Evolutionary conservation across 768 basidiomycete species (phyloP), one percentile per base, ranked within the genome.

Genomic region (Pleurotus tuoliensis): DNA sequence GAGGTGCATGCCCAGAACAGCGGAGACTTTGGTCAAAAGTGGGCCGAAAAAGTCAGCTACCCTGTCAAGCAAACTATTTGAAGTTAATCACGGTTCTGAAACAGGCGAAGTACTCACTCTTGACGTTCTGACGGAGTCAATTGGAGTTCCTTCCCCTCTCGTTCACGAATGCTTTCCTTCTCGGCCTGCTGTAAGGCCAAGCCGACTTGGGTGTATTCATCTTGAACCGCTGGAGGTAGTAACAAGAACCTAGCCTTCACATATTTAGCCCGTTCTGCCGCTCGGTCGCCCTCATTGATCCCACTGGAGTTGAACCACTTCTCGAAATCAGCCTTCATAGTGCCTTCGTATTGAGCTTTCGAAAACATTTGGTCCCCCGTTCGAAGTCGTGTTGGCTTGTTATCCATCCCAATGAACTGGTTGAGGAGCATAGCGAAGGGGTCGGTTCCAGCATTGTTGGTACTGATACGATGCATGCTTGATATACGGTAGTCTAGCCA

Each of bases 271-370:
- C 4, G 24, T 24, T 24, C 24, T 24, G 24, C 24, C 24, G 4
- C 20, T 13, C 13, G 37, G 43, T 5, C 16, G 13, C 16, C 37
- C 41, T 53, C 20, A 11, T 30, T 40, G 20, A 18, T 40, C 15
- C 24, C 20, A 30, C 51, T 18, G 51, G 18, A 20, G 20, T 20
- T 16, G 20, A 15, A 53, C 15, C 37, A 18, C 20, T 16, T 20
- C 41, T 55, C 43, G 43, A 55, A 55, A 39, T 55, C 54, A n/a
- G n/a, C 40, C 34, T 53, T 53, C n/a, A 53, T 39, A 24, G 20
- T 39, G 15, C 9, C 20, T n/a, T 30, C 11, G 37, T 37, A 53
- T 15, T 37, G 25, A 16, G 13, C n/a, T 30, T 44, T 55, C 15
- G 54, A 55, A 24, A 40, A 46, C 18, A 22, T 22, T 25, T 55